Evolutionary conservation across 495 filamentous ascomycete species (phyloP).

Genomic region (Bacidia rubella): DNA sequence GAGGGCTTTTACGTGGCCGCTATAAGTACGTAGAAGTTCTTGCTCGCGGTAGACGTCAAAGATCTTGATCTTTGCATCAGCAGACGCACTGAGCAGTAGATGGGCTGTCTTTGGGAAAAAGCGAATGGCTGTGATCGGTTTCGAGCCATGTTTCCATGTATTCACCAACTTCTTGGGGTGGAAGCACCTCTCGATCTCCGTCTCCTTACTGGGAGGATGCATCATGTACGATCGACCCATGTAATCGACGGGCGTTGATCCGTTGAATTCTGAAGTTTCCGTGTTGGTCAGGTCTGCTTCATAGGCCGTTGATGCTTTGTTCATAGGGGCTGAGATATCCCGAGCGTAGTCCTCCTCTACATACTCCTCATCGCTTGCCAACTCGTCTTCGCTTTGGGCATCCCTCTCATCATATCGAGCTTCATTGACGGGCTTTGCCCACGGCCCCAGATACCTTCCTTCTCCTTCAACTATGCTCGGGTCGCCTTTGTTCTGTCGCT

Average conservation of each 20-base stretch:
- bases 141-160: slow-evolving; percentile 76
- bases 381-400: slow-evolving; percentile 39
- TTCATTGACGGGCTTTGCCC: slow-evolving; percentile 70
- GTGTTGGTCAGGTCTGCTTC: slow-evolving; percentile 37
- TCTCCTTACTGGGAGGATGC: slow-evolving; percentile 86
- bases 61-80: slow-evolving; percentile 83
- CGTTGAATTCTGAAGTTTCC: slow-evolving; percentile 84
- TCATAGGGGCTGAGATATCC: slow-evolving; percentile 36
- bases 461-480: slow-evolving; percentile 71
- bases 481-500: slow-evolving; percentile 73
- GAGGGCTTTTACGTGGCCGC: slow-evolving; percentile 78
- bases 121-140: slow-evolving; percentile 71
- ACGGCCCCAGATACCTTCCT: slow-evolving; percentile 80
- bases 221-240: slow-evolving; percentile 73
- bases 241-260: slow-evolving; percentile 73
- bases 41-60: slow-evolving; percentile 87
- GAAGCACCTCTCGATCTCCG: slow-evolving; percentile 69
- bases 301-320: slow-evolving; percentile 48
- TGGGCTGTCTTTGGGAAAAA: slow-evolving; percentile 84
- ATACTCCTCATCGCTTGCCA: slow-evolving; percentile 68
- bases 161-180: slow-evolving; percentile 87
- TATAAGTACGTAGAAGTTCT: slow-evolving; percentile 78
- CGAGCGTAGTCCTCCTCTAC: slow-evolving; percentile 43
- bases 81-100: slow-evolving; percentile 69
- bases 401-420: slow-evolving; percentile 47